Base-by-base conservation (phyloP, 2,329 filamentous ascomycete genomes). In the Blumeriella jaapii region DNA sequence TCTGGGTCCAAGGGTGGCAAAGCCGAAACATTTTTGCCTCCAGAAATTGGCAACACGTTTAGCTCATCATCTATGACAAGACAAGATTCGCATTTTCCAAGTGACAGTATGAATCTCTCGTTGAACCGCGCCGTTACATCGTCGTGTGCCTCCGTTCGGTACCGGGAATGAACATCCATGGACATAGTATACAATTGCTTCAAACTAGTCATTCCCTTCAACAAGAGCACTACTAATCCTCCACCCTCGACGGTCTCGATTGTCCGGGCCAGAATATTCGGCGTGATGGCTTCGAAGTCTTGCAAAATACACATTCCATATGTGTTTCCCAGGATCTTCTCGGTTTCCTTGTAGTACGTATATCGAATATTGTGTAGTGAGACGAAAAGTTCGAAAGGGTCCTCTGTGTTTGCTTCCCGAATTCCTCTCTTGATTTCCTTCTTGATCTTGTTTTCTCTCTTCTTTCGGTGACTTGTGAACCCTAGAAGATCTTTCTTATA, bases 311-410 rank as follows among this genome's bases (percentile, higher is more conserved):
- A 95, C 84, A 95, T 95, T 56, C 89, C 89, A 56, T 91, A 98
- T 27, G 91, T 98, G 59, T 96, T 93, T 58, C 91, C 91, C 38
- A 96, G 63, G 55, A 98, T 95, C 68, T 95, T 96, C 55, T 98
- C 91, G 17, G 91, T 96, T 65, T 98, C 91, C 63, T 98, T 98
- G 68, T 98, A 98, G 69, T 94, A 98, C 39, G 91, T 85, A 71
- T 98, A 98, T 60, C 91, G 82, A 58, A 98, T 94, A 60, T 95
- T 86, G 64, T 96, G 83, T 38, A 94, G 77, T 39, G 86, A 91
- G 51, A 96, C 81, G 62, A 96, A 98, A 36, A 96, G 74, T 63
- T 98, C 91, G 65, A 98, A 98, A 0, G 91, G 82, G 57, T 98
- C 91, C 57, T 93, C 85, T 36, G 77, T 73, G 59, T 98, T 94